Evolutionary conservation across 495 filamentous ascomycete species (phyloP), one percentile per base, ranked within the genome.

Genomic region (Tuber magnatum): DNA sequence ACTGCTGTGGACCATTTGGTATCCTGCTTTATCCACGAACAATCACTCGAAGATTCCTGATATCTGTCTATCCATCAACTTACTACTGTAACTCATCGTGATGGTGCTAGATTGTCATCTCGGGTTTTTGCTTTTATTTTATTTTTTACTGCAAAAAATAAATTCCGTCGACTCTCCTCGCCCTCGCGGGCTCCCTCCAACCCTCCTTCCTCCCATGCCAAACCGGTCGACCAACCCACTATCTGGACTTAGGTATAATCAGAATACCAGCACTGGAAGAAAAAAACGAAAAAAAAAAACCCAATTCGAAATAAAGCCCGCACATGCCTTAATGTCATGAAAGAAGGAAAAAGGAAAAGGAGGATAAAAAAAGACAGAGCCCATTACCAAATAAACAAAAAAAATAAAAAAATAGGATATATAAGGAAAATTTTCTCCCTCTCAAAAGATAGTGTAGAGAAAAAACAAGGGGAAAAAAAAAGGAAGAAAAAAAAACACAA

Each of bases 381-480:
- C 56, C 56, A 65, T 65, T 35, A 65, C 56, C 28, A 61, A 61
- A 65, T 35, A 65, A 28, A 65, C 56, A 65, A 32, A 39, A 76
- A 39, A 44, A 24, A n/a, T n/a, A n/a, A 40, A 40, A 40, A 40
- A 75, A 56, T 12, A 22, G 44, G 68, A 65, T 51, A 74, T 56
- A 20, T 48, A 32, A 48, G 38, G 41, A 69, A 75, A 69, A 69
- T 71, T 51, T 71, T 74, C 70, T 74, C 24, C 74, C 72, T 69
- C 71, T 61, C n/a, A 38, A 65, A 65, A 44, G 48, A 56, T 56
- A 56, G 28, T 56, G 24, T 56, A 56, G 24, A 28, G 12, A 4
- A 24, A 28, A 28, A n/a, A 24, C 1, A 12, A 9, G 42, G 7
- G 12, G 12, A 14, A 43, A 43, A 14, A 43, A 12, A 6, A 35